Evolutionary conservation across 1,284 basidiomycete genomes (phyloP).

Genomic region (Fomitopsis palustris): DNA sequence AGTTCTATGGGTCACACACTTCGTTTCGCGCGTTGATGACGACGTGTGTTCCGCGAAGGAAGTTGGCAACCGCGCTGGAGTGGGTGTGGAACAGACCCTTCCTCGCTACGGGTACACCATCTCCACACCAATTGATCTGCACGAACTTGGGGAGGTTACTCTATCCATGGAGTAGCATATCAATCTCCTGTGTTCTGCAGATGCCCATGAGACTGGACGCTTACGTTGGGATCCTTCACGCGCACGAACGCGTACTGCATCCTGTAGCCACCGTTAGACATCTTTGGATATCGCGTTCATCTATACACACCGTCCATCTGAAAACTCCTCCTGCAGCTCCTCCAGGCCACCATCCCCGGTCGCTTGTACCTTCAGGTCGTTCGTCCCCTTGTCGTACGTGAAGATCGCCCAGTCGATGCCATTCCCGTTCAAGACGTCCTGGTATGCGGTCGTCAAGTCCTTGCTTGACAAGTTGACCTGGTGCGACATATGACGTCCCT

Average conservation of each 20-base stretch:
- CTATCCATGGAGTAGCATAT: constrained; percentile 40
- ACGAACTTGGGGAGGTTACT: constrained; percentile 91
- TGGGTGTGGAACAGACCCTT: constrained; percentile 95
- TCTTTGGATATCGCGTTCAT: not conserved
- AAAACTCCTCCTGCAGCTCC: constrained; percentile 92
- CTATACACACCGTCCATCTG: constrained; percentile 74
- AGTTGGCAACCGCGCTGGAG: constrained; percentile 78
- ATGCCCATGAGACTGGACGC: constrained; percentile 27
- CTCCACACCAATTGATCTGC: constrained; percentile 91
- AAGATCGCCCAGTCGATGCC: constrained; percentile 86
- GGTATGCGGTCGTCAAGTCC: constrained; percentile 77
- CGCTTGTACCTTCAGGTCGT: constrained; percentile 87
- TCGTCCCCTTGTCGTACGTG: constrained; percentile 82
- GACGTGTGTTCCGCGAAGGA: constrained; percentile 84
- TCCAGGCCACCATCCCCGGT: constrained; percentile 86
- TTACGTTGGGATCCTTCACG: constrained; percentile 84
- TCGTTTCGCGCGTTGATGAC: constrained; percentile 92
- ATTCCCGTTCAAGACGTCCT: constrained; percentile 68
- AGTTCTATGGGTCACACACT: too few species aligned
- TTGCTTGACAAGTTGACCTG: constrained; percentile 71
- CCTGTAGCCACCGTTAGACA: constrained; percentile 35
- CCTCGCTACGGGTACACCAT: constrained; percentile 89
- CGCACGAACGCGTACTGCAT: constrained; percentile 94
- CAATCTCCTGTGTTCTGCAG: not conserved
- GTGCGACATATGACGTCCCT: constrained; percentile 54